phyloP scores from a whole-genome alignment of 2,329 filamentous ascomycete genomes.

The Hypoxylon sp. region DNA sequence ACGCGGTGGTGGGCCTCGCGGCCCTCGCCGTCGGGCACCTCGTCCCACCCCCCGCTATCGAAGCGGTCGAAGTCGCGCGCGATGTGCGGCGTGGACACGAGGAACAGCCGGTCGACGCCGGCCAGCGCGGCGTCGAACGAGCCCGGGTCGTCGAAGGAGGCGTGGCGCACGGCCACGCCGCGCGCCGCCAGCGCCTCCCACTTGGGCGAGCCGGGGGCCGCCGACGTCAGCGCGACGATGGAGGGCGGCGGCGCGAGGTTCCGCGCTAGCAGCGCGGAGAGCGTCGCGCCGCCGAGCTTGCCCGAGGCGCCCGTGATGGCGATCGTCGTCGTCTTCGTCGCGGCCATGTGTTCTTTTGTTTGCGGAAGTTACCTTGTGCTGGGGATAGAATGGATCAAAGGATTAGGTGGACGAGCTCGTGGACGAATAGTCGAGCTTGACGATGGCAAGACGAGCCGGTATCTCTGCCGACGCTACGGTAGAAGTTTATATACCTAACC shows the following conservation, averaged over 20 bases:
- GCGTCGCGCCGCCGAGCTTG: constrained; percentile 59
- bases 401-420: background rate
- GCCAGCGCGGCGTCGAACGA: constrained; percentile 57
- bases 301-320: constrained; percentile 62
- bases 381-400: background rate
- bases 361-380: background rate
- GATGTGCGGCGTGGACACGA: constrained; percentile 55
- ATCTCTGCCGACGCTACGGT: background rate
- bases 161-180: constrained; percentile 59
- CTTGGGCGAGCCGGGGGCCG: constrained; percentile 51
- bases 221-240: constrained; percentile 51
- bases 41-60: no score
- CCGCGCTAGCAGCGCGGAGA: constrained; percentile 56
- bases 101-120: constrained; percentile 59
- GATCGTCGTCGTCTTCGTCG: constrained; percentile 42
- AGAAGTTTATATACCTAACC: background rate
- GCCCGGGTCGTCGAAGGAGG: constrained; percentile 57
- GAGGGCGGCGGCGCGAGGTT: constrained; percentile 39
- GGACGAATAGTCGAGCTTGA: background rate
- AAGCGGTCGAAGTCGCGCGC: constrained; percentile 39
- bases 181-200: constrained; percentile 47
- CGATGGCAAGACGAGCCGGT: background rate
- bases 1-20: constrained; percentile 50
- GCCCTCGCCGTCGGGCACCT: constrained; percentile 36
- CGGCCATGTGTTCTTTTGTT: background rate